Evolutionary conservation across 306 rosid genomes (phyloP), one percentile per base, ranked within the genome.

Genomic region (Cotoneaster glaucophyllus): DNA sequence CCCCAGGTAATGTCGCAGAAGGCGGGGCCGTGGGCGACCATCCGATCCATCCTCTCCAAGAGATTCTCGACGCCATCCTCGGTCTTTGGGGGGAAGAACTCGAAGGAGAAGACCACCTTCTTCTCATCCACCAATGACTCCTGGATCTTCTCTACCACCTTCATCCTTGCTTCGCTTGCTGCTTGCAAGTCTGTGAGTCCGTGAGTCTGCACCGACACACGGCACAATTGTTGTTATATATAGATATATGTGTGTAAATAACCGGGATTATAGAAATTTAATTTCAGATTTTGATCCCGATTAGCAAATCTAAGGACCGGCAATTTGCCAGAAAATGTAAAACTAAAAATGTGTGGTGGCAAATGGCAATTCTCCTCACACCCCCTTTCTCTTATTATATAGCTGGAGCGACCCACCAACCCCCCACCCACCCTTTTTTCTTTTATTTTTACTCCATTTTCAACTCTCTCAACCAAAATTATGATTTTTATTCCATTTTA

Each of bases 1-100:
- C 99, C 99, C 99, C 99, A 90, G 4, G 99, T 96, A 58, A 96
- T 92, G 77, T 96, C 99, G 59, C 99, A 96, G 82, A 92, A 96
- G 3, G 96, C 21, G 8, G 99, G 98, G 74, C 86, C 89, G 77
- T 96, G 98, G 1, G 96, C 90, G 48, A 96, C 98, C 98, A 92
- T 96, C 14, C 99, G 90, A 57, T 96, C 98, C 99, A 96, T 92
- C 65, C 97, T 88, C 85, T 96, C 98, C 57, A 96, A 87, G 17
- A 96, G 85, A 75, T 90, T 96, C 66, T 92, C 99, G 0, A 96
- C 99, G 2, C 96, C 97, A 73, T 96, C 99, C 54, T 92, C 99
- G 3, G 98, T 92, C 88, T 90, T 96, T 0, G 98, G 98, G 0
- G 99, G 99, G 79, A 96, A 92, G 85, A 84, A 95, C 86, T 95